Percentiles rank a stretch among this genome's conserved stretches.
These are phyloP conservation scores for Alternaria hordeiaustralica DNA, from an alignment of 2,329 filamentous ascomycete genomes.

Conservation along the genomic window DNA sequence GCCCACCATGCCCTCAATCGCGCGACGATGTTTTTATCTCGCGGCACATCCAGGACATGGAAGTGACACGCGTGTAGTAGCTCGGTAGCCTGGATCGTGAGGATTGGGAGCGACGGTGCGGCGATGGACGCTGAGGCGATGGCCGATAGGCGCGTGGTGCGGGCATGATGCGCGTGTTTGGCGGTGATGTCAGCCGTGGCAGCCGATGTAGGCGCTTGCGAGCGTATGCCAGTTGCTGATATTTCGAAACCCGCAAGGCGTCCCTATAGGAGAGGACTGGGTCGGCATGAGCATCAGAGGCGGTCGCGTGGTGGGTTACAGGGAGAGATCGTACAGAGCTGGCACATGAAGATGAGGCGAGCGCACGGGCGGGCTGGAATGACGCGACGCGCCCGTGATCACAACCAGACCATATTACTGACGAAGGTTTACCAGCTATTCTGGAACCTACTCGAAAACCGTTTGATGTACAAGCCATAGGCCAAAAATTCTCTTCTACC, in stretches of 20 bases:
- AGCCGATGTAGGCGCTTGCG: not conserved
- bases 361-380: not conserved
- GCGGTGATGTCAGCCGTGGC: not conserved
- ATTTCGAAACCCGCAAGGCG: not conserved
- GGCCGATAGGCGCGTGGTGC: not conserved
- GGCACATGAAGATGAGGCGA: not conserved
- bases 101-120: not conserved
- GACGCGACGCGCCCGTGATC: not conserved
- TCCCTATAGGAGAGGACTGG: no score
- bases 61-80: not conserved
- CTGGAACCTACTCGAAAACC: not conserved
- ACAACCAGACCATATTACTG: not conserved
- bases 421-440: not conserved
- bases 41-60: not conserved
- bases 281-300: not conserved
- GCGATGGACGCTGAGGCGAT: not conserved
- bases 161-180: not conserved
- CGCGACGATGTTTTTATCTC: not conserved
- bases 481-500: conserved; percentile 6
- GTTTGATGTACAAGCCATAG: not conserved
- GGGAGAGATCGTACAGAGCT: not conserved
- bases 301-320: not conserved
- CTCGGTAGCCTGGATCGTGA: not conserved
- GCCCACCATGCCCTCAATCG: not conserved
- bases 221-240: not conserved